Conservation (phyloP, 306 rosid genomes). For the Rosa chinensis region DNA sequence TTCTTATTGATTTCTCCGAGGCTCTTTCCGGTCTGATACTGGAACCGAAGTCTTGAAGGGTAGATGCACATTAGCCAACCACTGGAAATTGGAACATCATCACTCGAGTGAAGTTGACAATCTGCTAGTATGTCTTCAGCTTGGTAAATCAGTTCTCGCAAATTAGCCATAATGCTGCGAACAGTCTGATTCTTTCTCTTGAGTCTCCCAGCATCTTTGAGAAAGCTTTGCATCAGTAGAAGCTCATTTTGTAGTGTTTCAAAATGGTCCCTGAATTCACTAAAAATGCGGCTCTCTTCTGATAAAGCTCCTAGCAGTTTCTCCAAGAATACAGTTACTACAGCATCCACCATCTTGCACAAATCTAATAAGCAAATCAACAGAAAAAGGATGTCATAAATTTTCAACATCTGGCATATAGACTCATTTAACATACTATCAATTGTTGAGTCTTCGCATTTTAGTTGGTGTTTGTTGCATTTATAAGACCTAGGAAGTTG, state of each 20-base stretch:
- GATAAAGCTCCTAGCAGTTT: slow-evolving; percentile 32
- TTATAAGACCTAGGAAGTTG: background rate
- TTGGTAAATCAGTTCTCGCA: slow-evolving; percentile 31
- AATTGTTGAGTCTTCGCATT: background rate
- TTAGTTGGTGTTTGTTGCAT: background rate
- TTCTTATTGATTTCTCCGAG: slow-evolving; percentile 24
- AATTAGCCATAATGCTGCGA: background rate
- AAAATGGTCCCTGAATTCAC: slow-evolving; percentile 31
- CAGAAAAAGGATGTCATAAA: background rate
- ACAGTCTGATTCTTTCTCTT: slow-evolving; percentile 26
- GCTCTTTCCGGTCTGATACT: slow-evolving; percentile 25
- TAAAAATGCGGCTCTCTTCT: slow-evolving; percentile 27
- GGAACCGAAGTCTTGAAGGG: slow-evolving; percentile 25
- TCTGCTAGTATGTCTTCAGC: slow-evolving; percentile 43
- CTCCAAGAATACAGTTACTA: slow-evolving; percentile 28
- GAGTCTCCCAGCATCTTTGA: slow-evolving; percentile 32
- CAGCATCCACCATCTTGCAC: slow-evolving; percentile 38
- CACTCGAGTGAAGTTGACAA: slow-evolving; percentile 25
- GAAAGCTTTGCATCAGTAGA: slow-evolving; percentile 33
- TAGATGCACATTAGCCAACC: slow-evolving; percentile 26
- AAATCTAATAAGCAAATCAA: slow-evolving; percentile 3
- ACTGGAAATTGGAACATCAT: slow-evolving; percentile 15
- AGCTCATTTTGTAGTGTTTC: slow-evolving; percentile 33
- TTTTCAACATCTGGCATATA: background rate
- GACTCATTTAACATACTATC: background rate